These are phyloP conservation scores for Zygosaccharomyces siamensis DNA, from an alignment of 805 yeast species.

Conservation along the genomic window DNA sequence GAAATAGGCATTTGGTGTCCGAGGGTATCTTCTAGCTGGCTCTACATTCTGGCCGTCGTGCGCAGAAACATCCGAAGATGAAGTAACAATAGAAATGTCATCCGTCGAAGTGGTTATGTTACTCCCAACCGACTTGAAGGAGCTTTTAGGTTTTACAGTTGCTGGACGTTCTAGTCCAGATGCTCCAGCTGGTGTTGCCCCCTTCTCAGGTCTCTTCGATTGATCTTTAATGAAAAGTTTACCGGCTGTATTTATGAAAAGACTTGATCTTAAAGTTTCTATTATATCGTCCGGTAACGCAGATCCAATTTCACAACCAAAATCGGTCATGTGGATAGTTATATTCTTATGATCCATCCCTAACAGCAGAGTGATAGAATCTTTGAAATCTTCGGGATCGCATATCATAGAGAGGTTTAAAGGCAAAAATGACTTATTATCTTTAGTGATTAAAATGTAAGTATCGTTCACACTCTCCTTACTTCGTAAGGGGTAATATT, in stretches of 20 bases:
- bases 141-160: constrained; percentile 27
- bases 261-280: constrained; percentile 34
- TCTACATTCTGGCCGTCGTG: constrained; percentile 29
- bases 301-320: constrained; percentile 54
- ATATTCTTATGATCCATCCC: constrained; percentile 25
- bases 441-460: constrained; percentile 57
- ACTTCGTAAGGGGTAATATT: constrained; percentile 35
- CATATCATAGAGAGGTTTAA: constrained; percentile 38
- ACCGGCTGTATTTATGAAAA: constrained; percentile 33
- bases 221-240: constrained; percentile 30
- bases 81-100: constrained; percentile 26
- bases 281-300: constrained; percentile 49
- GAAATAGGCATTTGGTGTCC: constrained; percentile 33
- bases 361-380: constrained; percentile 37
- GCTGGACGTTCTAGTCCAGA: constrained; percentile 11
- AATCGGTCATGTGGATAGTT: constrained; percentile 62
- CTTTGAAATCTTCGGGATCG: constrained; percentile 39
- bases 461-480: constrained; percentile 16
- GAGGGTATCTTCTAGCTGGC: constrained; percentile 28
- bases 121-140: constrained; percentile 27
- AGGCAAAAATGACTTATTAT: constrained; percentile 52
- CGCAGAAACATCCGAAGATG: constrained; percentile 31
- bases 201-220: constrained; percentile 21
- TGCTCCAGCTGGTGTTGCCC: constrained; percentile 16
- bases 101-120: constrained; percentile 26